phyloP scores from a whole-genome alignment of 495 filamentous ascomycete genomes.

The Trichocladium uniseriatum region DNA sequence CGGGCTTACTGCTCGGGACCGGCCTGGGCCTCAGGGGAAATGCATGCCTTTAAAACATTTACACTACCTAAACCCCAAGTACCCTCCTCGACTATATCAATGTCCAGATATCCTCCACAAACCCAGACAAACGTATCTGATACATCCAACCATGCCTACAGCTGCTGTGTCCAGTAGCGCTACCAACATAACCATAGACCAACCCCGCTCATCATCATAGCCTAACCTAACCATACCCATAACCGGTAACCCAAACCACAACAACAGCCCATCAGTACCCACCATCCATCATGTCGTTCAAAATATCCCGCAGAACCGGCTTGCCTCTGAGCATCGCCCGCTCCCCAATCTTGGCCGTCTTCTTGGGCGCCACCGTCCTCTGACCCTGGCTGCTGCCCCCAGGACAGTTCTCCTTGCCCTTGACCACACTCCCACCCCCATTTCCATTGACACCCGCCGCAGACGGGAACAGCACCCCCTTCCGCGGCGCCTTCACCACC shows the following conservation, averaged over 20 bases:
- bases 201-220: background rate
- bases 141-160: slow-evolving; percentile 2
- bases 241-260: background rate
- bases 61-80: too few species aligned
- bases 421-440: slow-evolving; percentile 1
- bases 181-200: slow-evolving; percentile 4
- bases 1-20: too few species aligned
- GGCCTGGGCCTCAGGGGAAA: too few species aligned
- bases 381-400: background rate
- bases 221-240: background rate
- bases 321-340: slow-evolving; percentile 32
- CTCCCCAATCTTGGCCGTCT: slow-evolving; percentile 31
- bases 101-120: background rate
- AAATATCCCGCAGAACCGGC: slow-evolving; percentile 38
- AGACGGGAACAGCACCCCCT: slow-evolving; percentile 1
- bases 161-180: slow-evolving; percentile 1
- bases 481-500: background rate
- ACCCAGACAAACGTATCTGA: background rate
- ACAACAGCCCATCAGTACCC: slow-evolving; percentile 13
- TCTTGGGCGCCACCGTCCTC: slow-evolving; percentile 14
- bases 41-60: too few species aligned
- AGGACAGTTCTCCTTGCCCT: slow-evolving; percentile 25
- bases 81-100: too few species aligned
- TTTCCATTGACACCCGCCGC: background rate
- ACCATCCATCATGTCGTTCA: slow-evolving; percentile 39